phyloP scores from a whole-genome alignment of 129 eudicot species.

The Centaurea solstitialis region DNA sequence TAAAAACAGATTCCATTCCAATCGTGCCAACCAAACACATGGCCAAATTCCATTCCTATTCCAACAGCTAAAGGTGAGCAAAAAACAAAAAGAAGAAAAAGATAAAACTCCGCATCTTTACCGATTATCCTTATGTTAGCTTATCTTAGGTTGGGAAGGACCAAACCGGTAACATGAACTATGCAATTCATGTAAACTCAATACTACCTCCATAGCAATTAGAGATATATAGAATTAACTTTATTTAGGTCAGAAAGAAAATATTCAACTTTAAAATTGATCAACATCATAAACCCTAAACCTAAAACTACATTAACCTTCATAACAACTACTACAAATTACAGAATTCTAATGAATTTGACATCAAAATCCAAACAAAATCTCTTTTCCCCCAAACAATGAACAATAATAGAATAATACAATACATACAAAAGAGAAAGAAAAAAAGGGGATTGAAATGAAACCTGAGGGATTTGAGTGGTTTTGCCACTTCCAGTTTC shows the following conservation, averaged over 20 bases:
- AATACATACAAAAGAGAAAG: neutral
- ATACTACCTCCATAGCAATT: neutral
- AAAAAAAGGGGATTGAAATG: constrained; percentile 1
- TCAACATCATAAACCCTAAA: constrained; percentile 20
- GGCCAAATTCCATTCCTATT: neutral
- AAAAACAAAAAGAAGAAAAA: neutral
- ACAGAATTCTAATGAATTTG: neutral
- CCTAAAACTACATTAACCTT: constrained; percentile 10
- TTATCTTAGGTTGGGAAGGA: neutral
- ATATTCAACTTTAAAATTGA: neutral
- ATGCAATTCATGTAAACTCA: neutral
- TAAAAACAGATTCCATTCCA: neutral
- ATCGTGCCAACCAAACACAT: neutral
- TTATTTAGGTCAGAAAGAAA: neutral
- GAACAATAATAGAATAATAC: neutral
- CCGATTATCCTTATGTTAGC: neutral
- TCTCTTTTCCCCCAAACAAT: neutral
- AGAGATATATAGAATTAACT: neutral
- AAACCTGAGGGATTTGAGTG: constrained; percentile 96
- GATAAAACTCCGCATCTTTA: neutral
- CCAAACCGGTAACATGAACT: neutral
- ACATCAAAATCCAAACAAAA: neutral
- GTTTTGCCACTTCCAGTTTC: constrained; percentile 98
- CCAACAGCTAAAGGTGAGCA: neutral
- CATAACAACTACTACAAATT: neutral